phyloP scores from a whole-genome alignment of 2,329 filamentous ascomycete genomes.

The Aspergillus nomiae region DNA sequence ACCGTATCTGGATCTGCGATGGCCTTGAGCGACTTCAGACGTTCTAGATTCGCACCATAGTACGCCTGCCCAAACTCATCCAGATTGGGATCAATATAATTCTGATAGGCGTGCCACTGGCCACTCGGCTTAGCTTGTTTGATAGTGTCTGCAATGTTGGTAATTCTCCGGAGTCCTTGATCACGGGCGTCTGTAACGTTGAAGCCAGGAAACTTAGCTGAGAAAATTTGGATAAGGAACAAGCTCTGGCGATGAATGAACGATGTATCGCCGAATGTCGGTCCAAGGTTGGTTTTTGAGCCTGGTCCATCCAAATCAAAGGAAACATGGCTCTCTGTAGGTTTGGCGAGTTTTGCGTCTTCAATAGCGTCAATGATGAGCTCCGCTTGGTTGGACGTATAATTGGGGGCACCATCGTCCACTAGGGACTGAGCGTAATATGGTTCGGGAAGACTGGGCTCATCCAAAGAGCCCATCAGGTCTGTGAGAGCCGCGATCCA shows the following conservation, averaged over 20 bases:
- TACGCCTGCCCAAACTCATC: conserved; percentile 4
- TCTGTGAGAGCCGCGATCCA: conserved; percentile 10
- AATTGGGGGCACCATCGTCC: conserved; percentile 2
- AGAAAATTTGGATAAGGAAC: conserved; percentile 5
- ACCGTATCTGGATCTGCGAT: neutral
- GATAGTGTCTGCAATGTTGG: neutral
- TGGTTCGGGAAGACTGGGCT: neutral
- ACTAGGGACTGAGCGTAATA: conserved; percentile 12
- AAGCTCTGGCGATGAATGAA: conserved; percentile 5
- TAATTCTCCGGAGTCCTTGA: neutral
- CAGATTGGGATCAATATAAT: conserved; percentile 5
- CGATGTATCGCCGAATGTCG: neutral
- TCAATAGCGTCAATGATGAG: conserved; percentile 1
- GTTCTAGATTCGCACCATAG: conserved; percentile 1
- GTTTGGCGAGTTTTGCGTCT: neutral
- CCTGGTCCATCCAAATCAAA: conserved; percentile 4
- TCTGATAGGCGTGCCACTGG: conserved; percentile 9
- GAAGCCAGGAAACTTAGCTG: conserved; percentile 4
- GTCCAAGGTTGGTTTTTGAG: neutral
- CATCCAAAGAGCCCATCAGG: conserved; percentile 10
- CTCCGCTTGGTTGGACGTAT: neutral
- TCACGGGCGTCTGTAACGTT: neutral
- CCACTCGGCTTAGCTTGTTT: neutral
- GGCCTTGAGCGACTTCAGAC: neutral
- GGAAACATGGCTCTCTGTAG: conserved; percentile 2